Conservation (phyloP, 441 rosid species). For the Macaranga tanarius region DNA sequence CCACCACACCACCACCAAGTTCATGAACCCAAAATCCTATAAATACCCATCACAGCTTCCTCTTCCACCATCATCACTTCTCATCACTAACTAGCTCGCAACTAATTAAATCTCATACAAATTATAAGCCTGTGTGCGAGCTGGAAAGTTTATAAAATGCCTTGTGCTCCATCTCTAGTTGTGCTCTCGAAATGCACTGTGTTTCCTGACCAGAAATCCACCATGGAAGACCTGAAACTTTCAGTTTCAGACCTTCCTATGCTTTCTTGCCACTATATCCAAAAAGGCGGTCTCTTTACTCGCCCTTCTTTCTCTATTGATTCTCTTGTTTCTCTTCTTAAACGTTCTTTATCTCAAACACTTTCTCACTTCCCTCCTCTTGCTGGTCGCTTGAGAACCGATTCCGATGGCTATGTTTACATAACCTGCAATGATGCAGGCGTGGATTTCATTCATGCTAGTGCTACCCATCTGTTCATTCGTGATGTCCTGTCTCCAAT, state of each 20-base stretch:
- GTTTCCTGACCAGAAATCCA: constrained; percentile 53
- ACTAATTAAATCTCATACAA: background rate
- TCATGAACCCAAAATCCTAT: constrained; percentile 43
- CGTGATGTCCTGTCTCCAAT: constrained; percentile 42
- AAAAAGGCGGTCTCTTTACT: constrained; percentile 72
- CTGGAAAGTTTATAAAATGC: no score
- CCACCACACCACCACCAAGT: constrained; percentile 21
- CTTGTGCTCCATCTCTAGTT: constrained; percentile 38
- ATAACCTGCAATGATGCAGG: constrained; percentile 78
- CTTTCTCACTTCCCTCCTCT: constrained; percentile 77
- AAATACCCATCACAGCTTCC: constrained; percentile 25
- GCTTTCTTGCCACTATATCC: constrained; percentile 96
- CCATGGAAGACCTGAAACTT: constrained; percentile 48
- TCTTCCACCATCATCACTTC: constrained; percentile 22
- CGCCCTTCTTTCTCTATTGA: constrained; percentile 41
- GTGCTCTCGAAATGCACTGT: constrained; percentile 58
- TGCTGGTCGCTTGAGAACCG: constrained; percentile 76
- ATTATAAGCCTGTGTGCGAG: background rate
- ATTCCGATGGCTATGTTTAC: constrained; percentile 51
- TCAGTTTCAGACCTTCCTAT: constrained; percentile 91
- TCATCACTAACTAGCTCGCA: background rate
- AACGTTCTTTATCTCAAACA: constrained; percentile 58
- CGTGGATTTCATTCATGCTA: constrained; percentile 58
- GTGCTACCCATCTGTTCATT: constrained; percentile 41
- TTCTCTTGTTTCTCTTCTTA: constrained; percentile 46